Evolutionary conservation across 106 monocot genomes (phyloP).

Genomic region (Platanthera guangdongensis): DNA sequence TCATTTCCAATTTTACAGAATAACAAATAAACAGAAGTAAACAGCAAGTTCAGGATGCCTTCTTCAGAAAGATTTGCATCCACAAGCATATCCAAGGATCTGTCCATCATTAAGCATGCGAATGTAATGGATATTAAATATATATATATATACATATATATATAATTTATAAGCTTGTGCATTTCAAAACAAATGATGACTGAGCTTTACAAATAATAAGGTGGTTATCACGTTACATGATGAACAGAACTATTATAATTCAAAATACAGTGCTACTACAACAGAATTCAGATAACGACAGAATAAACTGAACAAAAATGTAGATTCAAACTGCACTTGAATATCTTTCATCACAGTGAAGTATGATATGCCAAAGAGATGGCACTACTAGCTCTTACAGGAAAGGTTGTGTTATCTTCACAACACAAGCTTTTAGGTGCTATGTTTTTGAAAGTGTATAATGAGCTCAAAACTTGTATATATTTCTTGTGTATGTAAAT

Average conservation of each 20-base stretch:
- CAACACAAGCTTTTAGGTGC: background rate
- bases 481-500: no score
- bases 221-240: background rate
- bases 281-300: background rate
- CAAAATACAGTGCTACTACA: background rate
- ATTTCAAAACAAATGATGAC: background rate
- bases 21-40: conserved; percentile 64
- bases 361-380: background rate
- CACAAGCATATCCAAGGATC: conserved; percentile 88
- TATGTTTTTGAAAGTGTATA: no score
- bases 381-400: background rate
- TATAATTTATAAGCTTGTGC: background rate
- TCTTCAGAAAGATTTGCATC: conserved; percentile 84
- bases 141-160: conserved; percentile 1
- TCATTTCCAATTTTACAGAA: conserved; percentile 49
- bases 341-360: background rate
- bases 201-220: background rate
- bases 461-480: no score
- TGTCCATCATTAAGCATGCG: conserved; percentile 22
- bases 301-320: background rate
- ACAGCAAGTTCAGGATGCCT: conserved; percentile 71
- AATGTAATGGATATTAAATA: conserved; percentile 11
- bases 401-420: background rate
- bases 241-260: background rate
- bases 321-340: background rate